phyloP scores from a whole-genome alignment of 306 rosid species.

The Cyclanthera cordifolia region DNA sequence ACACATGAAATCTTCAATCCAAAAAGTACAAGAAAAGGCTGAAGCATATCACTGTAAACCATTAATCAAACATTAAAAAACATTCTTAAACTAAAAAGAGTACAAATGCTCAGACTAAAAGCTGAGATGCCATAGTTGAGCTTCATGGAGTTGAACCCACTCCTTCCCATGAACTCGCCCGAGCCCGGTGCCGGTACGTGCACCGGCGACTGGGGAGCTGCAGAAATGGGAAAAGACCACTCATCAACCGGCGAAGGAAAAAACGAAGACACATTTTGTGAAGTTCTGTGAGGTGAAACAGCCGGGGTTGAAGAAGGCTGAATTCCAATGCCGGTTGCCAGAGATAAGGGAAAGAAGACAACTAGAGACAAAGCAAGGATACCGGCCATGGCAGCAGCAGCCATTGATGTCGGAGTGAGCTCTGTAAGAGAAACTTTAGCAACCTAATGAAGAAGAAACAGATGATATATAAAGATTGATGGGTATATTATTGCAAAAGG shows the following conservation, averaged over 20 bases:
- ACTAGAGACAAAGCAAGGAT: neutral
- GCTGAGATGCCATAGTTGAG: slow-evolving; percentile 11
- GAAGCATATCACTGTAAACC: neutral
- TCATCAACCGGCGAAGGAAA: slow-evolving; percentile 36
- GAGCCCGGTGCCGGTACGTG: slow-evolving; percentile 30
- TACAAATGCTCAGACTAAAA: slow-evolving; percentile 18
- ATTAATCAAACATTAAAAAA: neutral
- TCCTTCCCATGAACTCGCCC: slow-evolving; percentile 47
- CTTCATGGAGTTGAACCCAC: slow-evolving; percentile 24
- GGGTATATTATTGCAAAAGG: neutral
- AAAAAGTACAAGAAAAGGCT: neutral
- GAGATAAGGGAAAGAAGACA: neutral
- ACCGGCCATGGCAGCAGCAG: neutral
- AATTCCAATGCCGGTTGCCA: neutral
- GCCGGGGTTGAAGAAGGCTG: slow-evolving; percentile 29
- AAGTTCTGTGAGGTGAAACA: slow-evolving; percentile 31
- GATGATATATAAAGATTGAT: neutral
- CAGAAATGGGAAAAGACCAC: slow-evolving; percentile 19
- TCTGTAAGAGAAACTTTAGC: neutral
- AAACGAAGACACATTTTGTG: slow-evolving; percentile 52
- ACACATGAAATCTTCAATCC: neutral
- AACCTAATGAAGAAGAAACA: neutral
- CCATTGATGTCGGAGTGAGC: slow-evolving; percentile 9
- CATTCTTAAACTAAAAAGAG: slow-evolving; percentile 3
- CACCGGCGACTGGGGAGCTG: slow-evolving; percentile 20